Percentiles rank a stretch among this genome's conserved stretches.
Conservation (phyloP, 2,329 filamentous ascomycete species). For the Nannizzia gypsea region DNA sequence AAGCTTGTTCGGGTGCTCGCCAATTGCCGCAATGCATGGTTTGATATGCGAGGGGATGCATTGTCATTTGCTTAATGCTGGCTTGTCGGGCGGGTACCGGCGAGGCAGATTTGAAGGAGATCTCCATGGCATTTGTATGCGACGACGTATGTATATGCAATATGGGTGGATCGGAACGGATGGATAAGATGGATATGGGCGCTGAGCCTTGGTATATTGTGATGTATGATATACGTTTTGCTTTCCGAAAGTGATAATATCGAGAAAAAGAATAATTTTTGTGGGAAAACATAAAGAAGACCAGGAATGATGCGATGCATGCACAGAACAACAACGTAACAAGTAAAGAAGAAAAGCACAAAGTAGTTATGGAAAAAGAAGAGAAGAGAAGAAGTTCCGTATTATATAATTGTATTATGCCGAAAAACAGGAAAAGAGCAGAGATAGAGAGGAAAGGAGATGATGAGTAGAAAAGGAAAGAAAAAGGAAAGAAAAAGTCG, state of each 20-base stretch:
- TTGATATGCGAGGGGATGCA: not conserved
- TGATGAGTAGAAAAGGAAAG: not conserved
- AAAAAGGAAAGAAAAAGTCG: not conserved
- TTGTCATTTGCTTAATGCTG: not conserved
- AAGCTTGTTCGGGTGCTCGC: not conserved
- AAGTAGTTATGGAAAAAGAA: not conserved
- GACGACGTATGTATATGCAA: not conserved
- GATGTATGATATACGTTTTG: slow-evolving; percentile 1
- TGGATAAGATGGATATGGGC: not conserved
- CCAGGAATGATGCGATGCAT: not conserved
- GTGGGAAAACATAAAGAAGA: not conserved
- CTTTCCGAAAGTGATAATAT: not conserved
- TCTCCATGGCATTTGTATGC: not conserved
- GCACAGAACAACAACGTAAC: not conserved
- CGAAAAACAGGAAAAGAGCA: not conserved
- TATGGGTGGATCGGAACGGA: not conserved
- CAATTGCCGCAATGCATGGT: not conserved
- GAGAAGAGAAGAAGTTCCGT: not conserved
- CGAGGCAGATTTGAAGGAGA: slow-evolving; percentile 1
- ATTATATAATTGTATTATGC: slow-evolving; percentile 5
- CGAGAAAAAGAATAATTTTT: not conserved
- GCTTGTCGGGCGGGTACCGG: not conserved
- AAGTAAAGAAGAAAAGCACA: not conserved
- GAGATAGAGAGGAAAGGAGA: not conserved
- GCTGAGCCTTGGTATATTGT: not conserved